phyloP scores from a whole-genome alignment of 768 basidiomycete species.

The Dacryopinax primogenitus region DNA sequence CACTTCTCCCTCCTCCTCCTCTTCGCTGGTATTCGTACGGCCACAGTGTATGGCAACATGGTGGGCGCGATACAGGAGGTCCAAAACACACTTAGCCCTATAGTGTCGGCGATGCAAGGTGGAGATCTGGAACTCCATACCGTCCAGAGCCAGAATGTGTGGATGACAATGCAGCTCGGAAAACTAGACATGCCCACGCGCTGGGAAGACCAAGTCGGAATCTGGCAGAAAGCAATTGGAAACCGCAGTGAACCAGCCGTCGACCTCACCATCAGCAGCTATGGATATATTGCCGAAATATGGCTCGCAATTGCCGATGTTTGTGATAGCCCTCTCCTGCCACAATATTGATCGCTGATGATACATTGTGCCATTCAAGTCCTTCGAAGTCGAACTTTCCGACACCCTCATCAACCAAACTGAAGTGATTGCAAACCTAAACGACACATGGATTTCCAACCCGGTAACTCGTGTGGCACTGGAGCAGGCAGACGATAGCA shows the following conservation, averaged over 20 bases:
- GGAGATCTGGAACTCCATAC: neutral
- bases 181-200: neutral
- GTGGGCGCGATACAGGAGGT: neutral
- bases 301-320: constrained; percentile 3
- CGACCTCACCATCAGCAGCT: neutral
- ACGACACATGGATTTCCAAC: neutral
- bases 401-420: constrained; percentile 1
- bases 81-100: neutral
- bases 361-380: neutral
- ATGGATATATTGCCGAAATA: neutral
- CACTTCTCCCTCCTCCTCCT: constrained; percentile 7
- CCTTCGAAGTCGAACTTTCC: constrained; percentile 5
- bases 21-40: constrained; percentile 5
- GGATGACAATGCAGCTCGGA: constrained; percentile 7
- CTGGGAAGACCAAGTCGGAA: neutral
- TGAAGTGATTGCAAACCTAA: neutral
- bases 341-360: neutral
- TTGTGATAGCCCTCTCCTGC: neutral
- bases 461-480: neutral
- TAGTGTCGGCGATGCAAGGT: neutral
- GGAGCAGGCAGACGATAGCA: neutral
- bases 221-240: neutral
- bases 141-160: neutral
- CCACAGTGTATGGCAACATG: constrained; percentile 6
- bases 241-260: neutral